A percentile compares a stretch with the other conserved stretches of the same genome.
These are phyloP conservation scores for Gaeumannomyces tritici DNA, from an alignment of 2,329 filamentous ascomycete genomes.

Conservation along the genomic window DNA sequence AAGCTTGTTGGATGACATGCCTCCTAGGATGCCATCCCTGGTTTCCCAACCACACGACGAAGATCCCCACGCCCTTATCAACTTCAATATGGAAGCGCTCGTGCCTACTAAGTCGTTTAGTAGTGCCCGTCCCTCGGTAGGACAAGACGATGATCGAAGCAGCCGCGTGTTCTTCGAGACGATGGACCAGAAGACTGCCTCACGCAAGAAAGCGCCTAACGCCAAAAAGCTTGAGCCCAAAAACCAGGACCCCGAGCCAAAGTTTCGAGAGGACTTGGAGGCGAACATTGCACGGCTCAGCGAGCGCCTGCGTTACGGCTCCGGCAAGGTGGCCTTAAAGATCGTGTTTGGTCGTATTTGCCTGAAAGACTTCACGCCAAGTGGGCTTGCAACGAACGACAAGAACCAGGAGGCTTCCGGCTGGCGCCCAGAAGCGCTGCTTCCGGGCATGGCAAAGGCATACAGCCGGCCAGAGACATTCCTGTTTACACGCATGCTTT, in stretches of 20 bases:
- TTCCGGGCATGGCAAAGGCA: constrained; percentile 9
- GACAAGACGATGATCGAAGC: not conserved
- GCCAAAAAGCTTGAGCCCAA: not conserved
- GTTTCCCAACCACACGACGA: too few relatives aligned
- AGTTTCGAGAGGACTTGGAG: constrained; percentile 5
- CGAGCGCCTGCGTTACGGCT: constrained; percentile 10
- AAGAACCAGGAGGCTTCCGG: constrained; percentile 10
- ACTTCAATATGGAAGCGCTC: constrained; percentile 3
- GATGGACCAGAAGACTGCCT: constrained; percentile 1
- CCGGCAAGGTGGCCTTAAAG: constrained; percentile 13
- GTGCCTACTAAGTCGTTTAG: not conserved
- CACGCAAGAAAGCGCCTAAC: not conserved
- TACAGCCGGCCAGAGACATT: constrained; percentile 8
- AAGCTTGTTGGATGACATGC: not conserved
- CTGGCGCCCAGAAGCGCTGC: constrained; percentile 12
- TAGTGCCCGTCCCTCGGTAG: not conserved
- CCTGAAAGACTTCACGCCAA: constrained; percentile 10
- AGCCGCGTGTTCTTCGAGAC: not conserved
- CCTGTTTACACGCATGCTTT: constrained; percentile 19
- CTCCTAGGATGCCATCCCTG: not conserved
- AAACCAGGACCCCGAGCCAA: not conserved
- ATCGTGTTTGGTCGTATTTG: constrained; percentile 19
- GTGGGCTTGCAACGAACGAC: constrained; percentile 15
- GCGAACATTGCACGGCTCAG: constrained; percentile 8
- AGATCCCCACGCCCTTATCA: not conserved